phyloP scores from a whole-genome alignment of 441 rosid genomes.

The Corymbia citriodora region DNA sequence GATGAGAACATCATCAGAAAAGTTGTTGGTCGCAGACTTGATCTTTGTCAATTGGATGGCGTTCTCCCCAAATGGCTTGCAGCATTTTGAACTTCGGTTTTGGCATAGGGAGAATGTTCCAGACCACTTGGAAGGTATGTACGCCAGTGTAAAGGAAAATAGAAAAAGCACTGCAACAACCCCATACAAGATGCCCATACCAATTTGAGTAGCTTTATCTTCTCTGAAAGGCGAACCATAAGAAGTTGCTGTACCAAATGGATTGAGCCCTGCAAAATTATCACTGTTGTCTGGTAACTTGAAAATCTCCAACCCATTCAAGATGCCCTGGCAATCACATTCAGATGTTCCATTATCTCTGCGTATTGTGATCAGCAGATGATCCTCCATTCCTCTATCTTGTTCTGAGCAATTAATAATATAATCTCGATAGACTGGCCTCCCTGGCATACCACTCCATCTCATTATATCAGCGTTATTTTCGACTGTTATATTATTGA shows the following conservation, averaged over 20 bases:
- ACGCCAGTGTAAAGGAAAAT: background rate
- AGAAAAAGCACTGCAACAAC: background rate
- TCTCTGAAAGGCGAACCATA: background rate
- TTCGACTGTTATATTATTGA: background rate
- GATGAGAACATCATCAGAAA: background rate
- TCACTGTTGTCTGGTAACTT: background rate
- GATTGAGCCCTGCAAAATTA: background rate
- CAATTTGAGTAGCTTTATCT: background rate
- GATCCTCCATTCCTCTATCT: background rate
- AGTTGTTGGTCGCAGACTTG: background rate
- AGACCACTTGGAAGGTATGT: background rate
- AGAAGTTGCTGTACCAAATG: background rate
- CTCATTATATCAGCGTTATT: background rate
- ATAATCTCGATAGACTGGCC: background rate
- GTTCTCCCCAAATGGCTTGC: background rate
- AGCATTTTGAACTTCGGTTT: background rate
- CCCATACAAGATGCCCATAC: background rate
- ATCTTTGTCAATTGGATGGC: background rate
- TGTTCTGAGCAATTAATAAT: background rate
- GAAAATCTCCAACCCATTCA: background rate
- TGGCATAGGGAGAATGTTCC: background rate
- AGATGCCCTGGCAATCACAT: background rate
- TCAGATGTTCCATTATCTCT: background rate
- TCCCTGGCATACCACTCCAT: background rate
- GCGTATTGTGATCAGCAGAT: background rate